Conservation (phyloP, 768 basidiomycete genomes). For the Solioccasus polychromus region DNA sequence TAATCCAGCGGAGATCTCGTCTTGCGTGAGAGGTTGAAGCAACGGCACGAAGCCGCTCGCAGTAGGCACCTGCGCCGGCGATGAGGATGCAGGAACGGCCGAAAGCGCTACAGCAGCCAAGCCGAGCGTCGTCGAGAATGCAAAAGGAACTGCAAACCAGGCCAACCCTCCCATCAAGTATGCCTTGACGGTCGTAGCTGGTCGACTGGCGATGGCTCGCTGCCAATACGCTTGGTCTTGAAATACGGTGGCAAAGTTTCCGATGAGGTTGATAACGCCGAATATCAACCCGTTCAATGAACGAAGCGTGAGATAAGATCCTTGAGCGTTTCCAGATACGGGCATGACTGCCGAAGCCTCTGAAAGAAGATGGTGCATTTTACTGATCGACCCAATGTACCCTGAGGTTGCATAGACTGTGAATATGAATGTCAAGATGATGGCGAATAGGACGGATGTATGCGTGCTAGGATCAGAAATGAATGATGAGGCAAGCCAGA, state of each 20-base stretch:
- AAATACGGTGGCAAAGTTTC: slow-evolving; percentile 72
- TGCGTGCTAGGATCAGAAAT: slow-evolving; percentile 56
- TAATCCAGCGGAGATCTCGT: slow-evolving; percentile 84
- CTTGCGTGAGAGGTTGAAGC: slow-evolving; percentile 41
- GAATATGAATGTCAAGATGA: slow-evolving; percentile 76
- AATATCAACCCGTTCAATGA: slow-evolving; percentile 79
- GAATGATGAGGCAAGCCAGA: neutral
- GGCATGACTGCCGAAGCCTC: slow-evolving; percentile 53
- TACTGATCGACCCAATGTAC: slow-evolving; percentile 73
- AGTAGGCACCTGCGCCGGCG: slow-evolving; percentile 38
- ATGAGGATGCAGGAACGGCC: slow-evolving; percentile 35
- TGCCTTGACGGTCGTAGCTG: slow-evolving; percentile 84
- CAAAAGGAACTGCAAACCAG: slow-evolving; percentile 91
- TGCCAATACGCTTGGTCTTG: slow-evolving; percentile 87
- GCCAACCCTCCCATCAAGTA: slow-evolving; percentile 87
- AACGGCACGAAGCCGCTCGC: slow-evolving; percentile 47
- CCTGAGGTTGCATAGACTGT: slow-evolving; percentile 77
- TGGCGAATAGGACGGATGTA: slow-evolving; percentile 80
- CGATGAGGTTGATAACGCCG: slow-evolving; percentile 84
- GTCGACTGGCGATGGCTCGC: slow-evolving; percentile 83
- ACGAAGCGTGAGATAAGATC: slow-evolving; percentile 81
- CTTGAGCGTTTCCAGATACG: slow-evolving; percentile 78
- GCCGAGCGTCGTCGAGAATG: slow-evolving; percentile 84
- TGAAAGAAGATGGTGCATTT: slow-evolving; percentile 80
- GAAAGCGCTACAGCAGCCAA: slow-evolving; percentile 81